These are phyloP conservation scores for Fragilariopsis cylindrus DNA, from an alignment of 108 stramenopile genomes.

Conservation along the genomic window DNA sequence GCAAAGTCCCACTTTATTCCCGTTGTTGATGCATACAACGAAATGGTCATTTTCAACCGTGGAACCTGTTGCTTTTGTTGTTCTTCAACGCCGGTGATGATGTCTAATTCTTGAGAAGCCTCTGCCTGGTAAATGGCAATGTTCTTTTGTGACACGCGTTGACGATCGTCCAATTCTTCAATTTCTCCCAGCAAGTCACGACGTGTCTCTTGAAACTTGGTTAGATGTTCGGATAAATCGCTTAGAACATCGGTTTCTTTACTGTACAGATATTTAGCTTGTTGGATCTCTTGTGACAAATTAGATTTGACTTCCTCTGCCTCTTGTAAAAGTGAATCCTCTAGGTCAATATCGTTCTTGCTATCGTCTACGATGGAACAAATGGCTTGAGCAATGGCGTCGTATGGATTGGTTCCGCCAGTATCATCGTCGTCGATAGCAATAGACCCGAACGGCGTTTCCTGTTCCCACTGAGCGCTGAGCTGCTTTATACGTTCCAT, in stretches of 20 bases:
- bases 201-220: constrained; percentile 13
- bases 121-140: constrained; percentile 38
- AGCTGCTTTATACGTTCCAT: constrained; percentile 10
- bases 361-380: constrained; percentile 1
- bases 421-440: background rate
- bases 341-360: background rate
- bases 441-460: background rate
- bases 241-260: constrained; percentile 29
- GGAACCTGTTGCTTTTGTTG: constrained; percentile 47
- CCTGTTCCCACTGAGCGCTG: background rate
- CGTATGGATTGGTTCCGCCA: constrained; percentile 5
- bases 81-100: constrained; percentile 41
- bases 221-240: constrained; percentile 11
- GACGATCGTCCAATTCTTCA: constrained; percentile 26
- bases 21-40: constrained; percentile 43
- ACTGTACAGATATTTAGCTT: constrained; percentile 17
- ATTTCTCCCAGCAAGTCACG: constrained; percentile 25
- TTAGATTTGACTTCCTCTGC: constrained; percentile 12
- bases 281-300: constrained; percentile 25
- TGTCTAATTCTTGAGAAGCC: constrained; percentile 39
- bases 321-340: background rate
- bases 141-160: constrained; percentile 18
- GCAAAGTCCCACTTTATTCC: constrained; percentile 60
- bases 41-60: constrained; percentile 40
- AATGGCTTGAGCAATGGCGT: constrained; percentile 15